phyloP scores from a whole-genome alignment of 2,329 filamentous ascomycete species.

The Parascedosporium putredinis region DNA sequence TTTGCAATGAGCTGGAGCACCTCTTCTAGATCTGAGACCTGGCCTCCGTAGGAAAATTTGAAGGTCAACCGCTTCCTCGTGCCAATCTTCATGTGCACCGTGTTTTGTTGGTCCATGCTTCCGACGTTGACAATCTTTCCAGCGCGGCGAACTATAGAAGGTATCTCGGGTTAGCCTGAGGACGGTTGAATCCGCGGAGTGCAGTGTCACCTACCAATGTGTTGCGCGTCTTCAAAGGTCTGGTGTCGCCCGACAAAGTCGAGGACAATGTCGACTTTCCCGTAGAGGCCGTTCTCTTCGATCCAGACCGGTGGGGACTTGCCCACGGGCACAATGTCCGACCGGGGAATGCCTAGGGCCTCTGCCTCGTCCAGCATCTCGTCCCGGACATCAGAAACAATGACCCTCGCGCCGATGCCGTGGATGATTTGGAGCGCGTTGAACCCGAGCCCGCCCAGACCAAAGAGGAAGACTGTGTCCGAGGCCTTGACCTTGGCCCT shows the following conservation, averaged over 20 bases:
- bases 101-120: constrained; percentile 26
- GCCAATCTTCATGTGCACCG: constrained; percentile 30
- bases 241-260: constrained; percentile 25
- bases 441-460: constrained; percentile 29
- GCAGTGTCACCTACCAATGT: constrained; percentile 9
- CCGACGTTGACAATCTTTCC: constrained; percentile 28
- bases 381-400: constrained; percentile 15
- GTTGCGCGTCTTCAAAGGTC: constrained; percentile 25
- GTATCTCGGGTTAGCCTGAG: neutral
- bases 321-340: constrained; percentile 21
- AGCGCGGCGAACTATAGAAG: neutral
- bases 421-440: constrained; percentile 27
- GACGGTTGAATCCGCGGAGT: neutral
- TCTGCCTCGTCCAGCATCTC: constrained; percentile 11
- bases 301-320: constrained; percentile 19
- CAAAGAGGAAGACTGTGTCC: constrained; percentile 28
- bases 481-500: constrained; percentile 22
- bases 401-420: constrained; percentile 41
- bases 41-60: constrained; percentile 32
- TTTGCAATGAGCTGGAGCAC: constrained; percentile 16
- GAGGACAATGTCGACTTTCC: constrained; percentile 17
- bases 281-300: constrained; percentile 14
- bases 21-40: constrained; percentile 24
- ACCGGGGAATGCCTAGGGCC: constrained; percentile 14
- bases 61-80: constrained; percentile 29